Conservation (phyloP, 768 basidiomycete species). For the Crepidotus variabilis region DNA sequence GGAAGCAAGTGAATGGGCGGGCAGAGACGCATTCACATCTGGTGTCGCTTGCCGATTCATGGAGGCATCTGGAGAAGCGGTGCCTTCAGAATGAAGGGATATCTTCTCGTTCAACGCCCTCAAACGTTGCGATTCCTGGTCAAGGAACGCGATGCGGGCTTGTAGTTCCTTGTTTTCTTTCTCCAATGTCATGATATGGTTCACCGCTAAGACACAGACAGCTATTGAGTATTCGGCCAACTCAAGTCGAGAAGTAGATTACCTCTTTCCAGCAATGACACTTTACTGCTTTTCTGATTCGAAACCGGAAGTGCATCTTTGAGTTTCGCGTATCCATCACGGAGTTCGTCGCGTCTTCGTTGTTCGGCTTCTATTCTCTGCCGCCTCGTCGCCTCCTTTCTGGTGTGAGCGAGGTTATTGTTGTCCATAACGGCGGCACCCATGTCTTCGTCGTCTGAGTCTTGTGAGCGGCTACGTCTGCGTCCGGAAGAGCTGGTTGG, state of each 20-base stretch:
- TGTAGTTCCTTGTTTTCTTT: slow-evolving; percentile 69
- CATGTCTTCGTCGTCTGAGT: slow-evolving; percentile 69
- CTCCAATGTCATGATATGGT: slow-evolving; percentile 73
- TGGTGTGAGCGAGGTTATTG: slow-evolving; percentile 70
- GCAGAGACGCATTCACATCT: slow-evolving; percentile 39
- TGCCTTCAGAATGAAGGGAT: slow-evolving; percentile 55
- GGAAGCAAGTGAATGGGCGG: slow-evolving; percentile 47
- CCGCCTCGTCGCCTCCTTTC: slow-evolving; percentile 81
- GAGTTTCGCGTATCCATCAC: slow-evolving; percentile 85
- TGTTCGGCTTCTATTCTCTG: slow-evolving; percentile 91
- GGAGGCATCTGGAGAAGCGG: slow-evolving; percentile 51
- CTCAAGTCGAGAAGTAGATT: slow-evolving; percentile 20
- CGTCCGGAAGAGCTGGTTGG: slow-evolving; percentile 72
- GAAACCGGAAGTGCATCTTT: slow-evolving; percentile 85
- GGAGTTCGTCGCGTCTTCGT: slow-evolving; percentile 80
- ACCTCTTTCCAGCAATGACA: slow-evolving; percentile 87
- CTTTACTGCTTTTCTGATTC: slow-evolving; percentile 90
- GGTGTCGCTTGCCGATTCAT: slow-evolving; percentile 59
- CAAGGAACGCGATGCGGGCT: slow-evolving; percentile 59
- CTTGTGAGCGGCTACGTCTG: slow-evolving; percentile 67
- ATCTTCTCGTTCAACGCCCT: slow-evolving; percentile 82
- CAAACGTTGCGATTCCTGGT: slow-evolving; percentile 67
- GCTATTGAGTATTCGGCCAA: slow-evolving; percentile 8
- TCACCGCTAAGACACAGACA: slow-evolving; percentile 53
- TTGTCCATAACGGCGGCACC: slow-evolving; percentile 25